These are phyloP conservation scores for Spathaspora sp. DNA, from an alignment of 805 yeast species.

Conservation along the genomic window DNA sequence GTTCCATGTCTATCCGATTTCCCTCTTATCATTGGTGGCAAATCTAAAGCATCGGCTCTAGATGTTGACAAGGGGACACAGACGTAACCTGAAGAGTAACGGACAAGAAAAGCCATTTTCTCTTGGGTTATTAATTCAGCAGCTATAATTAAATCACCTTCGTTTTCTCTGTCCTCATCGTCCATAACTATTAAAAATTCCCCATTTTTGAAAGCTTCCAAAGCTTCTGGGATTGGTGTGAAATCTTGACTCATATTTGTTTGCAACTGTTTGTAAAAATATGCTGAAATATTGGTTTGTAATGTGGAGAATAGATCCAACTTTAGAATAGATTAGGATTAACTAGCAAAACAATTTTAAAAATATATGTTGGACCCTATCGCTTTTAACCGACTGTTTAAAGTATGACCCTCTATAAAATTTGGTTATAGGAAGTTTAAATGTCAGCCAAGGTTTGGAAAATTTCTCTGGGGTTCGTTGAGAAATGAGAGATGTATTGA, in stretches of 20 bases:
- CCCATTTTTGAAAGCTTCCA: constrained; percentile 69
- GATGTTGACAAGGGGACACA: constrained; percentile 83
- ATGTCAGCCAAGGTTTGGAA: background rate
- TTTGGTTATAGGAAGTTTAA: background rate
- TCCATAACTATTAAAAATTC: constrained; percentile 95
- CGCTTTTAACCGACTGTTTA: no score
- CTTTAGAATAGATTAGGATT: no score
- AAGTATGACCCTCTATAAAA: background rate
- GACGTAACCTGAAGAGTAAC: constrained; percentile 84
- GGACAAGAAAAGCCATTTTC: constrained; percentile 91
- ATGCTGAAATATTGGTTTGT: background rate
- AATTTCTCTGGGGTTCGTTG: background rate
- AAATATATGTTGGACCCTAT: no score
- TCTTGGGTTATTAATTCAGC: constrained; percentile 76
- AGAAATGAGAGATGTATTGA: background rate
- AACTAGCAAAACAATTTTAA: no score
- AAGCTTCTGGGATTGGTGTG: constrained; percentile 59
- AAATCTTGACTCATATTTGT: constrained; percentile 6
- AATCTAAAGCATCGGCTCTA: constrained; percentile 74
- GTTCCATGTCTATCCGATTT: constrained; percentile 87
- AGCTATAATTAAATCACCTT: constrained; percentile 95
- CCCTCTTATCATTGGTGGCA: constrained; percentile 71
- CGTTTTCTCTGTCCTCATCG: constrained; percentile 93
- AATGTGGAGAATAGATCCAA: background rate
- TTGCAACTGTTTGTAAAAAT: background rate